Evolutionary conservation across 139 green algal genomes (phyloP).

Genomic region (Tetradesmus lagerheimii): DNA sequence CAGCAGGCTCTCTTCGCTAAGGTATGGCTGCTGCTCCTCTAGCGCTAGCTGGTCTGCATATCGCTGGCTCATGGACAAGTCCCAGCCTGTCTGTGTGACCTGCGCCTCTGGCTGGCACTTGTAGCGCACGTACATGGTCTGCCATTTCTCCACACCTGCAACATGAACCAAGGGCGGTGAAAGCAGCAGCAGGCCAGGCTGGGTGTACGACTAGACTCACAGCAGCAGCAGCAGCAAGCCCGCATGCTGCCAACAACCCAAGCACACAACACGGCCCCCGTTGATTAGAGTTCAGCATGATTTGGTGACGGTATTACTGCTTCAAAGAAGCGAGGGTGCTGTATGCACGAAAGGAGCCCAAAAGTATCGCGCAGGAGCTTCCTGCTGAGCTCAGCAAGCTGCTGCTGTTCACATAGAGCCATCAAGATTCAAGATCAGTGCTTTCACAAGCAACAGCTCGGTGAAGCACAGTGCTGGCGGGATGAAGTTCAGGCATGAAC

Average conservation of each 20-base stretch:
- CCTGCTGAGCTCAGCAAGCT: background rate
- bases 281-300: no score
- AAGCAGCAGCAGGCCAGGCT: background rate
- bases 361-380: background rate
- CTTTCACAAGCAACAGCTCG: background rate
- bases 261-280: background rate
- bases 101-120: slow-evolving; percentile 53
- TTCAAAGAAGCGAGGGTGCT: background rate
- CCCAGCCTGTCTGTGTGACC: slow-evolving; percentile 53
- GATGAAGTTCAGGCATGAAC: slow-evolving; percentile 14
- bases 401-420: background rate
- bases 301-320: background rate
- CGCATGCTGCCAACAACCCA: background rate
- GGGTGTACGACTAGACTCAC: background rate
- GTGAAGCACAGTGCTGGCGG: background rate
- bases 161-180: background rate
- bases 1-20: slow-evolving; percentile 50
- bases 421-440: background rate
- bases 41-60: slow-evolving; percentile 50
- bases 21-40: slow-evolving; percentile 32
- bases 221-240: background rate
- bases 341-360: background rate
- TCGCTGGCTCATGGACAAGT: slow-evolving; percentile 46
- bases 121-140: slow-evolving; percentile 68
- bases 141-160: slow-evolving; percentile 64